Evolutionary conservation across 208 protist species (phyloP).

Genomic region (Crithidia brevicula): DNA sequence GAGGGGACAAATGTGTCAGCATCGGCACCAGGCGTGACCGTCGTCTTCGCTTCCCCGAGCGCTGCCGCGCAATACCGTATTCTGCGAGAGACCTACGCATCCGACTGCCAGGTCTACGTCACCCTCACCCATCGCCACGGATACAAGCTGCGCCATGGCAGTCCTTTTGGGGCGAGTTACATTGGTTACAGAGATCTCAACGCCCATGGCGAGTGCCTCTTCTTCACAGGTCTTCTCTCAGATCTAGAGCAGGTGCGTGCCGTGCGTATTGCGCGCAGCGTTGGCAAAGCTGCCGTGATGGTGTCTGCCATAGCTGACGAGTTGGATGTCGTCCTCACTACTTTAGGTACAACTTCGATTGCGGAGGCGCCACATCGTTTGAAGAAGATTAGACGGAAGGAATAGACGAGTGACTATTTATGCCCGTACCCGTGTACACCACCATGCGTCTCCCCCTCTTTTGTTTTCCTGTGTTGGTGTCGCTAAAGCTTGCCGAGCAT

Average conservation of each 20-base stretch:
- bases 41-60: conserved; percentile 31
- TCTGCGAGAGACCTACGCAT: conserved; percentile 24
- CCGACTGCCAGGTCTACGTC: conserved; percentile 54
- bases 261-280: conserved; percentile 52
- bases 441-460: no score
- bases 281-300: conserved; percentile 54
- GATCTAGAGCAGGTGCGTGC: conserved; percentile 45
- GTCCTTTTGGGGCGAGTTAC: conserved; percentile 68
- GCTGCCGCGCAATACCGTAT: conserved; percentile 18
- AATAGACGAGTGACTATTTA: background rate
- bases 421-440: no score
- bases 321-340: background rate
- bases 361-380: background rate
- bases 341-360: background rate
- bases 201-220: conserved; percentile 54
- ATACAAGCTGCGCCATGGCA: conserved; percentile 62
- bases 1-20: background rate
- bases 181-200: conserved; percentile 55
- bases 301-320: conserved; percentile 13
- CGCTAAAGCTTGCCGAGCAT: no score
- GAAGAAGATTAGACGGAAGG: conserved; percentile 1
- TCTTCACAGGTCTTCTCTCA: conserved; percentile 56
- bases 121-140: conserved; percentile 42
- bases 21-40: background rate
- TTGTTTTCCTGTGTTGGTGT: no score